Evolutionary conservation across 441 rosid genomes (phyloP).

Genomic region (Adansonia grandidieri): DNA sequence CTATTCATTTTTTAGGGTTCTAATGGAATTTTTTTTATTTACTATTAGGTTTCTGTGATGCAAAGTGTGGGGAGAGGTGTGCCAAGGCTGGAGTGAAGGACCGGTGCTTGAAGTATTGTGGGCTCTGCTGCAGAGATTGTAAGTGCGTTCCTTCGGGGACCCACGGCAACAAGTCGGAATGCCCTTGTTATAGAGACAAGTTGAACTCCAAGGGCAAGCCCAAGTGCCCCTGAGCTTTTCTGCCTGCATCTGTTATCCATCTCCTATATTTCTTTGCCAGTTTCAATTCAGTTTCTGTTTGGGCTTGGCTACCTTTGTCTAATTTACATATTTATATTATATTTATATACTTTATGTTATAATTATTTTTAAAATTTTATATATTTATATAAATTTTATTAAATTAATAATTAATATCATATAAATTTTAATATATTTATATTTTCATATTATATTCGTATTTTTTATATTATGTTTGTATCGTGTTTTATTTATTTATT

Average conservation of each 20-base stretch:
- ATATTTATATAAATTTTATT: too few relatives aligned
- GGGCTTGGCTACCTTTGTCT: neutral
- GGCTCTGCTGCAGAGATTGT: conserved; percentile 61
- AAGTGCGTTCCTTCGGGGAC: conserved; percentile 70
- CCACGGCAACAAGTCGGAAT: conserved; percentile 60
- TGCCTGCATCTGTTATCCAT: too few relatives aligned
- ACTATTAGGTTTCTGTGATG: conserved; percentile 45
- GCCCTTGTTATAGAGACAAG: conserved; percentile 64
- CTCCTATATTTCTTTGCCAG: too few relatives aligned
- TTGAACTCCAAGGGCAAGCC: conserved; percentile 52
- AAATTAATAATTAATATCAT: too few relatives aligned
- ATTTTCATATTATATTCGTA: too few relatives aligned
- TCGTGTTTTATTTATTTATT: too few relatives aligned
- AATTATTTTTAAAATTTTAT: too few relatives aligned
- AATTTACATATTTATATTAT: neutral
- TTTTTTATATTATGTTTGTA: neutral
- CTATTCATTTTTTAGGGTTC: neutral
- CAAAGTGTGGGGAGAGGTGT: conserved; percentile 56
- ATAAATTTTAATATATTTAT: too few relatives aligned
- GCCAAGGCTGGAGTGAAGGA: conserved; percentile 47
- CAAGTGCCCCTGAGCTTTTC: conserved; percentile 47
- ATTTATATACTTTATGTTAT: too few relatives aligned
- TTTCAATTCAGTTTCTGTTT: neutral
- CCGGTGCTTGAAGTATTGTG: conserved; percentile 63
- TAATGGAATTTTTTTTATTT: neutral